phyloP scores from a whole-genome alignment of 2,329 filamentous ascomycete genomes.

The Trichoderma aggressivum region DNA sequence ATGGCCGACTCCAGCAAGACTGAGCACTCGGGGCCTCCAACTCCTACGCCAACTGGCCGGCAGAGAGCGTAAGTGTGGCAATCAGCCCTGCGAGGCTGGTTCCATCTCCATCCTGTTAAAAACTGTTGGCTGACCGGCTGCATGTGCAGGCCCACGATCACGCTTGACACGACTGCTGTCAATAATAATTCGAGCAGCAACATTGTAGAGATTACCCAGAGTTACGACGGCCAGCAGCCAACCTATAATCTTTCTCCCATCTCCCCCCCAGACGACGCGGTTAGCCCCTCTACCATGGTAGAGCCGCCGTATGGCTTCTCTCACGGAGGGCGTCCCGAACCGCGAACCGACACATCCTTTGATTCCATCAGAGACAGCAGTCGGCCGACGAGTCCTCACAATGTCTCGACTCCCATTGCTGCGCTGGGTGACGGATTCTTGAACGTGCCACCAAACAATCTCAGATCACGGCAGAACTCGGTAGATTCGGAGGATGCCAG shows the following conservation, averaged over 20 bases:
- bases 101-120: background rate
- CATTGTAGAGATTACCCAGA: conserved; percentile 30
- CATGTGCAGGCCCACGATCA: conserved; percentile 50
- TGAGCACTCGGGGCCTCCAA: conserved; percentile 23
- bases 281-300: conserved; percentile 39
- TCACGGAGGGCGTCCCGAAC: conserved; percentile 37
- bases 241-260: conserved; percentile 33
- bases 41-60: conserved; percentile 27
- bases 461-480: conserved; percentile 64
- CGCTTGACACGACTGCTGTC: conserved; percentile 50
- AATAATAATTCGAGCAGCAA: conserved; percentile 28
- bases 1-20: conserved; percentile 26
- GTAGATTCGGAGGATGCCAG: conserved; percentile 64
- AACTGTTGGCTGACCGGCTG: conserved; percentile 11
- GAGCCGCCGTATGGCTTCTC: conserved; percentile 31
- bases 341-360: conserved; percentile 57
- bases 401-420: conserved; percentile 60
- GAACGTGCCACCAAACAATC: conserved; percentile 57
- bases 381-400: conserved; percentile 68
- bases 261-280: conserved; percentile 38
- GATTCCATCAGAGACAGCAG: conserved; percentile 59
- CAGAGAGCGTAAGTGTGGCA: conserved; percentile 38
- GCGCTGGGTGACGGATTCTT: conserved; percentile 53
- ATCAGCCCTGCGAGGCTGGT: conserved; percentile 9
- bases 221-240: conserved; percentile 23